Evolutionary conservation across 257 asterid species (phyloP).

Genomic region (Solanum raphanifolium): DNA sequence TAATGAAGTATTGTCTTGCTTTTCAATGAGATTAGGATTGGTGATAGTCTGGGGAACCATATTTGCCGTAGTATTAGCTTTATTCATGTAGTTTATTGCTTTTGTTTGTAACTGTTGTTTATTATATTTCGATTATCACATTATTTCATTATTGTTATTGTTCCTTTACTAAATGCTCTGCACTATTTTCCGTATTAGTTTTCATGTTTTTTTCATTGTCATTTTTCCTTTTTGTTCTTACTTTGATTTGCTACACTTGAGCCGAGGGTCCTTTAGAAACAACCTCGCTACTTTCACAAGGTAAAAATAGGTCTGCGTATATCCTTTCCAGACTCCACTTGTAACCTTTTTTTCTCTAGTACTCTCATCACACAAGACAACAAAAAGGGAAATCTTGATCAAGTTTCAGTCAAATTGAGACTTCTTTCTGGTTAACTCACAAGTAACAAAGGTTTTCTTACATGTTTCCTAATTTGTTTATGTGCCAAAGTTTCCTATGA

Average conservation of each 20-base stretch:
- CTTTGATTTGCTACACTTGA: not conserved
- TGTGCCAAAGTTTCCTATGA: not conserved
- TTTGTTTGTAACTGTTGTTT: not conserved
- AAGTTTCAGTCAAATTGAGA: not conserved
- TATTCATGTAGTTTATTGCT: not conserved
- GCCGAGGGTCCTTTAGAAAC: rapidly evolving
- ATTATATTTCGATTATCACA: not conserved
- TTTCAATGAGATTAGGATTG: not conserved
- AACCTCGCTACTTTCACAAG: not conserved
- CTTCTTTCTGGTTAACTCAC: not conserved
- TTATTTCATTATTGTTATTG: not conserved
- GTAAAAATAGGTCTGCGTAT: not conserved
- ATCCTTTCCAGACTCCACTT: not conserved
- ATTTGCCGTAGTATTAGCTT: not conserved
- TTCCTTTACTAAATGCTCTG: not conserved
- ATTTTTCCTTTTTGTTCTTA: not conserved
- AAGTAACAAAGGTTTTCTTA: not conserved
- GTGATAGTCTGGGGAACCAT: not conserved
- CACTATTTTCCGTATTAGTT: not conserved
- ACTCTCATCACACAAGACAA: not conserved
- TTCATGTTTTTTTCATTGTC: not conserved
- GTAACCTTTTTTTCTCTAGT: not conserved
- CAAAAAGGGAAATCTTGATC: not conserved
- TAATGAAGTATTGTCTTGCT: not conserved
- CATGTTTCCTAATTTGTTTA: not conserved